Base-by-base conservation (phyloP, 805 yeast species). In the Pichia rugopelliculosa region DNA sequence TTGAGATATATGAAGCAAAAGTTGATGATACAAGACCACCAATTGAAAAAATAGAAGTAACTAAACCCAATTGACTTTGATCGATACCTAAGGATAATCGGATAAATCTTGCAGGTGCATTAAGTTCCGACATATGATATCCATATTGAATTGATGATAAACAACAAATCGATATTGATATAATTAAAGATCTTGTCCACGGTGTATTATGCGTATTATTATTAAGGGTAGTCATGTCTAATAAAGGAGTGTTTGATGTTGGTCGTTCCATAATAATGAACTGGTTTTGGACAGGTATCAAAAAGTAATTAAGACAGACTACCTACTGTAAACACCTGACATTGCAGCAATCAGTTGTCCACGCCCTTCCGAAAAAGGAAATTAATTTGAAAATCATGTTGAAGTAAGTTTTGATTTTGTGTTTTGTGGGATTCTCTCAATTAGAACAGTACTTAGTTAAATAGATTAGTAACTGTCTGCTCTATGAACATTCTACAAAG, bases 41-140 rank as follows among this genome's bases (percentile, higher is more conserved):
- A 45, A 89, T 72, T 24, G 91, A 81, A 63, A 83, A 88, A 9
- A 83, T 74, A 0, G 95, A 81, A 1, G 95, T 87, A 10, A 82
- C 80, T 18, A 83, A 61, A 0, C 96, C 96, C 33, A 84, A 68
- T 46, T 79, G 80, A 33, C 73, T 69, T 26, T 75, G 74, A 10
- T 50, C 48, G 8, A 63, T 42, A 0, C 30, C 38, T 20, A 63
- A 37, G 4, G 53, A 49, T 10, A 26, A 9, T 39, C 55, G 52
- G 20, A 88, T 71, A 27, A 78, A 76, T 13, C 76, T 74, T 48
- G 84, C 85, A 0, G 97, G 96, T 7, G 96, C 95, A 66, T 91
- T 91, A 61, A 91, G 73, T 63, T 90, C 97, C 1, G 96, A 84
- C 84, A 91, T 82, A 62, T 93, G 98, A 63, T 86, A 88, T 1